Evolutionary conservation across 2,329 filamentous ascomycete species (phyloP).

Genomic region (Fusarium xylarioides): DNA sequence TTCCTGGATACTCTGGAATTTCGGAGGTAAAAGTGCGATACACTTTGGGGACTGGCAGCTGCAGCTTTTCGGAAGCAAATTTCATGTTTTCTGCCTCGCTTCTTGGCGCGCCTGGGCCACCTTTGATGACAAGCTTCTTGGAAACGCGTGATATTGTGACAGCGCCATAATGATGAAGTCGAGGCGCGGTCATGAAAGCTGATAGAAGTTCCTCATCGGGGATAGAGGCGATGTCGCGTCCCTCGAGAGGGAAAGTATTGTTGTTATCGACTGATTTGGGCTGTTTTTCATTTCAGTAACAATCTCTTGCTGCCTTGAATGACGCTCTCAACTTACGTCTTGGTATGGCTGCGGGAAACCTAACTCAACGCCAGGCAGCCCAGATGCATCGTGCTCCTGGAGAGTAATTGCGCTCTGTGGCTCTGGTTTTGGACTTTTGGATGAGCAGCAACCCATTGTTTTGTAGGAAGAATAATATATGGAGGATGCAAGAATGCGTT

Average conservation of each 20-base stretch:
- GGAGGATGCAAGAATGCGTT: too few relatives aligned
- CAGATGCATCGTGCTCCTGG: too few relatives aligned
- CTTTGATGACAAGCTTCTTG: fast-evolving
- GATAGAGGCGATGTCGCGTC: fast-evolving
- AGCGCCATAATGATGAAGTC: not conserved
- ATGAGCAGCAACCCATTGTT: too few relatives aligned
- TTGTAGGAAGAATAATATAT: too few relatives aligned
- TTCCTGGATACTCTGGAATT: too few relatives aligned
- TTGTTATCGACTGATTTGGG: fast-evolving
- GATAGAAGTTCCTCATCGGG: not conserved
- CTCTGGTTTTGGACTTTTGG: too few relatives aligned
- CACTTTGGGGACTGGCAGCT: fast-evolving
- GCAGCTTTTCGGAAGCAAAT: fast-evolving
- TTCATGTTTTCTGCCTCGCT: not conserved
- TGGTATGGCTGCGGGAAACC: not conserved
- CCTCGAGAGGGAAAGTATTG: fast-evolving
- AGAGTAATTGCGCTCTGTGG: too few relatives aligned
- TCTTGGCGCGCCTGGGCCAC: not conserved
- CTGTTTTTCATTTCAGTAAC: too few relatives aligned
- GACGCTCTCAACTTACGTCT: not conserved
- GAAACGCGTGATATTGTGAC: not conserved
- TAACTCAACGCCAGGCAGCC: not conserved
- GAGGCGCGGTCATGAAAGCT: not conserved
- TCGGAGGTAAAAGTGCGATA: too few relatives aligned
- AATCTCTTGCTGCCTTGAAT: too few relatives aligned